Percentiles rank a stretch among this genome's conserved stretches.
Conservation (phyloP, 306 rosid species). For the Spatholobus suberectus region DNA sequence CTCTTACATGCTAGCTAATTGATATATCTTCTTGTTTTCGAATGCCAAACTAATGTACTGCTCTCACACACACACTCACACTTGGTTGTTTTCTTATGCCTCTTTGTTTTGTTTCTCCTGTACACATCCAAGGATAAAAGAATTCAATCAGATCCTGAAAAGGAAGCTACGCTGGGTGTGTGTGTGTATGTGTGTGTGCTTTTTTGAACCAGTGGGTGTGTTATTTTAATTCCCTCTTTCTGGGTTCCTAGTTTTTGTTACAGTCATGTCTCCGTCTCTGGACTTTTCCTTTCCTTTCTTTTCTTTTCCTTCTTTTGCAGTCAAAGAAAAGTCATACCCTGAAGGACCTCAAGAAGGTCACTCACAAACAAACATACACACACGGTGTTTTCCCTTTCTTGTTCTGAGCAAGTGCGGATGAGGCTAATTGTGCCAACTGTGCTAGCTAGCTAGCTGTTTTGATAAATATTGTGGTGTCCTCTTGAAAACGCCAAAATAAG, state of each 20-base stretch:
- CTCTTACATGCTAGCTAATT: slow-evolving; percentile 35
- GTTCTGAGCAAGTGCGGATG: slow-evolving; percentile 34
- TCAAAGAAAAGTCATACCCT: slow-evolving; percentile 71
- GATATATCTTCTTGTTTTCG: neutral
- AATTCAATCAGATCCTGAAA: slow-evolving; percentile 60
- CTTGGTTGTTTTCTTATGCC: slow-evolving; percentile 1
- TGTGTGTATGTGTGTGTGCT: slow-evolving; percentile 10
- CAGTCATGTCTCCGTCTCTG: slow-evolving; percentile 82
- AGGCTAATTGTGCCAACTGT: slow-evolving; percentile 35
- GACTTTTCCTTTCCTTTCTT: slow-evolving; percentile 48
- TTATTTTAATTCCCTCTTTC: slow-evolving; percentile 38
- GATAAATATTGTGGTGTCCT: slow-evolving; percentile 36
- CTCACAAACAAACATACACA: slow-evolving; percentile 37
- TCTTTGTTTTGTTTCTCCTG: slow-evolving; percentile 33
- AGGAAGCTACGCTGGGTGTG: slow-evolving; percentile 17
- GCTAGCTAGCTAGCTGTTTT: slow-evolving; percentile 38
- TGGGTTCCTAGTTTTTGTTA: slow-evolving; percentile 45
- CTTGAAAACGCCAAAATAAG: slow-evolving; percentile 48
- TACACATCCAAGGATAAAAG: slow-evolving; percentile 14
- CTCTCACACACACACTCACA: neutral
- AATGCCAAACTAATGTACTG: neutral
- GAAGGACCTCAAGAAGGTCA: slow-evolving; percentile 46
- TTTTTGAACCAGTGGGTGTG: slow-evolving; percentile 38
- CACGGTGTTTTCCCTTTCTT: slow-evolving; percentile 7
- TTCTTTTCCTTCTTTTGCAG: slow-evolving; percentile 61